phyloP scores from a whole-genome alignment of 2,329 filamentous ascomycete genomes.

The Sarocladium oryzae region DNA sequence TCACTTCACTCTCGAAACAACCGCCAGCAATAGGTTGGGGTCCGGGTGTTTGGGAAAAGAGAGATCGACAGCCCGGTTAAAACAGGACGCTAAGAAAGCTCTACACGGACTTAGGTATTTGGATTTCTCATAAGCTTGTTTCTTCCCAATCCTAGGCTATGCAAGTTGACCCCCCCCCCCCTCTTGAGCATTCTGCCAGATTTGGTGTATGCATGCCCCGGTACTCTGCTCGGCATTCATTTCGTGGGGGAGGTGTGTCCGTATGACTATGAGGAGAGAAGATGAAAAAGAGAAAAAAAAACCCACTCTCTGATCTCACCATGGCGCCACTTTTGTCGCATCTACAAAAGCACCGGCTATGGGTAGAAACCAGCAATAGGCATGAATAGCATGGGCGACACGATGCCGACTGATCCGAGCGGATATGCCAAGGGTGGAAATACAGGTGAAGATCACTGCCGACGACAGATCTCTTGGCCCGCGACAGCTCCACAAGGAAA shows the following conservation, averaged over 20 bases:
- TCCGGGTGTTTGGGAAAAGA: not conserved
- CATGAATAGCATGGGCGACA: too few relatives aligned
- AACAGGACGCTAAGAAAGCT: not conserved
- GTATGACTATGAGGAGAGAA: too few relatives aligned
- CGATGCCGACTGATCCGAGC: constrained; percentile 10
- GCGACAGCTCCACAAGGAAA: constrained; percentile 4
- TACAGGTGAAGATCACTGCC: constrained; percentile 4
- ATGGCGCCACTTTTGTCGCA: not conserved
- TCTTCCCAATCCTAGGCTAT: not conserved
- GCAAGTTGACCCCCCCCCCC: too few relatives aligned
- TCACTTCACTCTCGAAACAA: too few relatives aligned
- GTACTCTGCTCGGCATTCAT: constrained; percentile 6
- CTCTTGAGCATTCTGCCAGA: not conserved
- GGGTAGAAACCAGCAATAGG: too few relatives aligned
- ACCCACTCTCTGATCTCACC: not conserved
- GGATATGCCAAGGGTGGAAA: not conserved
- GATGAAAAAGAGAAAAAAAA: too few relatives aligned
- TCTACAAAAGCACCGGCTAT: too few relatives aligned
- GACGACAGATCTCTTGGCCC: constrained; percentile 7
- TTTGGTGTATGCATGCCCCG: not conserved
- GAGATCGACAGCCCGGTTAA: constrained; percentile 5
- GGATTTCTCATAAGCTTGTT: constrained; percentile 7
- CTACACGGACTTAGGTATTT: not conserved
- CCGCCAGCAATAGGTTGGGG: too few relatives aligned
- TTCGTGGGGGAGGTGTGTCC: not conserved